These are phyloP conservation scores for Pseudopithomyces maydicus DNA, from an alignment of 2,329 filamentous ascomycete genomes.

Conservation along the genomic window DNA sequence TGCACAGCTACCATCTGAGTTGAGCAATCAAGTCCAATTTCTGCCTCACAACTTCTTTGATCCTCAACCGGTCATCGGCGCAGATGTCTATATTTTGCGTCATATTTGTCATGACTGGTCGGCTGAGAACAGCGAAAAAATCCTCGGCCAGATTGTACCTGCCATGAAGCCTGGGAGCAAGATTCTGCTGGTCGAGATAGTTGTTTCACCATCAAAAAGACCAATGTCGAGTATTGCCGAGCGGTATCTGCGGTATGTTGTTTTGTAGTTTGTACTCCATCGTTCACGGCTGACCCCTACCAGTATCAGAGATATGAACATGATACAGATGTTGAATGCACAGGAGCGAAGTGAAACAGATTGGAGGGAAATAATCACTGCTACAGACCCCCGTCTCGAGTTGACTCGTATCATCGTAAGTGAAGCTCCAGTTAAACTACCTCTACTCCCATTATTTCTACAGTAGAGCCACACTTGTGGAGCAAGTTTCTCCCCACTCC, in stretches of 20 bases:
- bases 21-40: not conserved
- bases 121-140: not conserved
- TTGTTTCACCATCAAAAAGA: constrained; percentile 4
- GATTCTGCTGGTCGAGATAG: constrained; percentile 11
- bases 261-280: not conserved
- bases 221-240: constrained; percentile 1
- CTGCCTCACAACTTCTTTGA: not conserved
- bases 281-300: not conserved
- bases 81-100: not conserved
- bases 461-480: too few species aligned
- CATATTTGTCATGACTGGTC: not conserved
- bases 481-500: too few species aligned
- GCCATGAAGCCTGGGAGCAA: constrained; percentile 6
- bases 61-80: not conserved
- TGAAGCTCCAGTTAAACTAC: too few species aligned
- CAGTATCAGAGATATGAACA: not conserved
- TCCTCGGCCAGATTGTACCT: not conserved
- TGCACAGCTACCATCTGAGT: not conserved
- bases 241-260: not conserved
- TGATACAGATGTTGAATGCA: constrained; percentile 1
- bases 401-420: not conserved
- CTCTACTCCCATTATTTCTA: too few species aligned
- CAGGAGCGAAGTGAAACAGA: constrained; percentile 3
- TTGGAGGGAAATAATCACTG: not conserved
- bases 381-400: not conserved